Evolutionary conservation across 495 filamentous ascomycete genomes (phyloP).

Genomic region (Jackrogersella minutella): DNA sequence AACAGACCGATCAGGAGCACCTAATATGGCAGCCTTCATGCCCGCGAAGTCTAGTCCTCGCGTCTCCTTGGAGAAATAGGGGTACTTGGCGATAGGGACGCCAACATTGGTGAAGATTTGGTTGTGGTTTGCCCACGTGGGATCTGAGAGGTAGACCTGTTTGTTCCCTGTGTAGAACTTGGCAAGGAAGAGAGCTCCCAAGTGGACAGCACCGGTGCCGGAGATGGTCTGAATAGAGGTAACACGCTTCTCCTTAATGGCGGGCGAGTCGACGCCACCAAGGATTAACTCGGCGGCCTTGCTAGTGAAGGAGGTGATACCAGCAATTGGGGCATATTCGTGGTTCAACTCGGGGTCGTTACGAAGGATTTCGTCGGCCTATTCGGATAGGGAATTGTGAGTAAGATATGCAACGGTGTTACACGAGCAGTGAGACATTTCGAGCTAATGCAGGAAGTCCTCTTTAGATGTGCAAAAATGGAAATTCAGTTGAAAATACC

Average conservation of each 20-base stretch:
- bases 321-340: conserved; percentile 98
- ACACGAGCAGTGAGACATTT: conserved; percentile 37
- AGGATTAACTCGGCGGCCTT: conserved; percentile 92
- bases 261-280: conserved; percentile 74
- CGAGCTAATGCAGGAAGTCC: conserved; percentile 30
- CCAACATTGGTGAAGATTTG: conserved; percentile 96
- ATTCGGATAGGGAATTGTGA: conserved; percentile 33
- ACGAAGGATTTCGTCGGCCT: conserved; percentile 90
- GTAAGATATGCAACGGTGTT: conserved; percentile 7
- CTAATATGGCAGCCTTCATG: conserved; percentile 72
- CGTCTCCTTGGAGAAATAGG: conserved; percentile 88
- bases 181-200: conserved; percentile 86
- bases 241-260: conserved; percentile 83
- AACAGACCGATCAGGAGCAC: conserved; percentile 79
- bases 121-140: conserved; percentile 98
- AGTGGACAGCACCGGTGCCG: conserved; percentile 88
- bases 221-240: conserved; percentile 82
- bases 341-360: conserved; percentile 92
- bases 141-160: conserved; percentile 86
- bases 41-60: conserved; percentile 91
- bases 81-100: conserved; percentile 81
- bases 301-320: conserved; percentile 80
- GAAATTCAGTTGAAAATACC: conserved; percentile 58
- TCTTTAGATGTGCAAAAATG: neutral
- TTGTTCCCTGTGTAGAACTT: conserved; percentile 75